Evolutionary conservation across 768 basidiomycete species (phyloP), one percentile per base, ranked within the genome.

Genomic region (Exsudoporus frostii): DNA sequence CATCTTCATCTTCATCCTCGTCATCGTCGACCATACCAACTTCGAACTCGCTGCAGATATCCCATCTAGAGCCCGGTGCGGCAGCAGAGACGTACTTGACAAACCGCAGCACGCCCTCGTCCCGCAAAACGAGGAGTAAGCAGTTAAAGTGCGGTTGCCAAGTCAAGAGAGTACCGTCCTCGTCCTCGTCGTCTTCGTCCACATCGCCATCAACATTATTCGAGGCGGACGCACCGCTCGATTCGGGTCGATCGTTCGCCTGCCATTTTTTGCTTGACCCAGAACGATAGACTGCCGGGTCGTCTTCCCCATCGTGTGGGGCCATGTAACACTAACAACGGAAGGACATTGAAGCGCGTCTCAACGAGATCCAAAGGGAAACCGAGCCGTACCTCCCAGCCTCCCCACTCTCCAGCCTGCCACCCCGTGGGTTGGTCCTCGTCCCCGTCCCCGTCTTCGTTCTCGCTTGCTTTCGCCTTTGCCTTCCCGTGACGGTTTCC

Each of bases 11-110:
- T 0, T 64, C 55, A 13, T 64, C 67, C 2, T 78, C 80, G 1
- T 76, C 82, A 9, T 81, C 80, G 1, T 88, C 81, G 22, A 92
- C 67, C 75, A 88, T 83, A 3, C 91, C 93, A 10, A 97, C 86
- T 64, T 93, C 92, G 68, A 88, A 98, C 72, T 98, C 96, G 4
- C 85, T 87, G 57, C 86, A 91, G 11, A 98, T 74, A 67, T 98
- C 96, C 93, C 93, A 98, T 49, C 96, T 76, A 27, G 91, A 93
- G 9, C 93, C 92, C 47, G 85, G 83, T 0, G 96, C 96, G 1
- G 86, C 84, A 15, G 90, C 91, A 25, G 89, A 90, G 19, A 98
- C 83, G 63, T 98, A 98, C 69, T 98, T 98, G 57, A 95, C 92
- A 67, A 98, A 98, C 38, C 83, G 83, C 84, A 98, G 86, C 43